phyloP scores from a whole-genome alignment of 495 filamentous ascomycete species.

The Hypoxylon rickii region DNA sequence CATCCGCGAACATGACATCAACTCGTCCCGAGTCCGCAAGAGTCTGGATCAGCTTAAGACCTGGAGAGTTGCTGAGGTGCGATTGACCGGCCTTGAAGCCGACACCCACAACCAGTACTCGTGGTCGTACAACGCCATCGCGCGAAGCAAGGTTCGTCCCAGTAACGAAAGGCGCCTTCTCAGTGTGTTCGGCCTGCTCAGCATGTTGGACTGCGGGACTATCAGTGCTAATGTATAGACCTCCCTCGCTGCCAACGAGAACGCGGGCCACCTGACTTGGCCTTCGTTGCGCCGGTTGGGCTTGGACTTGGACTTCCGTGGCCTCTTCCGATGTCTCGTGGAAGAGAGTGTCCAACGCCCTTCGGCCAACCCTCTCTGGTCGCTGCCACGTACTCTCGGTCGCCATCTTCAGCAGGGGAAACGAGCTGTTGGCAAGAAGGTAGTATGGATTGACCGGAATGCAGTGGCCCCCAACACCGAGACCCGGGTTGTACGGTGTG shows the following conservation, averaged over 20 bases:
- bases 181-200: neutral
- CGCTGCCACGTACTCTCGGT: conserved; percentile 41
- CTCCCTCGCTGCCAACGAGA: neutral
- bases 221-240: neutral
- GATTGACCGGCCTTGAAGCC: conserved; percentile 44
- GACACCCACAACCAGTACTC: conserved; percentile 43
- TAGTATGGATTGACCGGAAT: conserved; percentile 49
- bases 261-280: neutral
- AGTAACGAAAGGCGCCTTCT: neutral
- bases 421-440: conserved; percentile 39
- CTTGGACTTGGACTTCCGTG: neutral
- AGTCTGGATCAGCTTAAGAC: conserved; percentile 33
- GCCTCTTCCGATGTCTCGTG: neutral
- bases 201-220: too few relatives aligned
- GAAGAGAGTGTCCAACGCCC: conserved; percentile 23
- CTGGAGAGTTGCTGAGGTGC: conserved; percentile 38
- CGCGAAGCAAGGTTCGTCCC: neutral
- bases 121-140: conserved; percentile 7
- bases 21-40: conserved; percentile 31
- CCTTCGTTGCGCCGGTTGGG: neutral
- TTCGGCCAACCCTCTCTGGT: conserved; percentile 34
- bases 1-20: conserved; percentile 39
- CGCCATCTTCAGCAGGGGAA: conserved; percentile 41
- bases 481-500: conserved; percentile 38
- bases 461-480: conserved; percentile 48